A percentile compares a stretch with the other conserved stretches of the same genome.
Conservation (phyloP, 768 basidiomycete species). For the Suillus americanus region DNA sequence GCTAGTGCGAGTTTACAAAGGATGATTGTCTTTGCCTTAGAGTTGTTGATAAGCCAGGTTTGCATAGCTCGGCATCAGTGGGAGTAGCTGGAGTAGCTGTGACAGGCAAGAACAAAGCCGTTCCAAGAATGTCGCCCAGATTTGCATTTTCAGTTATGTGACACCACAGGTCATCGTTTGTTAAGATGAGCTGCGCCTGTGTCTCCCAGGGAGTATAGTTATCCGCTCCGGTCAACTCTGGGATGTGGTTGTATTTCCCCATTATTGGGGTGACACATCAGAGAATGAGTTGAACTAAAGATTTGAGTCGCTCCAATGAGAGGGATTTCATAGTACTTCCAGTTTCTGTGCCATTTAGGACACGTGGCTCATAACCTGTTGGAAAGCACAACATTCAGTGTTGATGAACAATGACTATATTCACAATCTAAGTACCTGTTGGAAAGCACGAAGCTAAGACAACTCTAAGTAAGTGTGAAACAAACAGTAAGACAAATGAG, state of each 20-base stretch:
- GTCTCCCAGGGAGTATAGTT: conserved; percentile 4
- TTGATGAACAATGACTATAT: too few species aligned
- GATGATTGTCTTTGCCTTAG: background rate
- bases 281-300: background rate
- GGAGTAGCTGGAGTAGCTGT: background rate
- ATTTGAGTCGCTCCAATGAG: background rate
- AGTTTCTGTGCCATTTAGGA: background rate
- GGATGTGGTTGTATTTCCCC: conserved; percentile 15
- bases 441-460: too few species aligned
- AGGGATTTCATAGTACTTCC: background rate
- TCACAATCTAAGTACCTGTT: too few species aligned
- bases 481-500: too few species aligned
- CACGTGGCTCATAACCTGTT: conserved; percentile 1
- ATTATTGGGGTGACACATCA: background rate
- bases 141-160: conserved; percentile 5
- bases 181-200: conserved; percentile 1
- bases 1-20: background rate
- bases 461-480: too few species aligned
- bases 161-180: conserved; percentile 1
- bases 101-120: background rate
- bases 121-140: background rate
- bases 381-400: background rate
- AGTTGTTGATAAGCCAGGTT: background rate
- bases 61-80: background rate
- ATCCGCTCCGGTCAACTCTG: background rate